Evolutionary conservation across 2,329 filamentous ascomycete genomes (phyloP).

Genomic region (Leptographium flavum): DNA sequence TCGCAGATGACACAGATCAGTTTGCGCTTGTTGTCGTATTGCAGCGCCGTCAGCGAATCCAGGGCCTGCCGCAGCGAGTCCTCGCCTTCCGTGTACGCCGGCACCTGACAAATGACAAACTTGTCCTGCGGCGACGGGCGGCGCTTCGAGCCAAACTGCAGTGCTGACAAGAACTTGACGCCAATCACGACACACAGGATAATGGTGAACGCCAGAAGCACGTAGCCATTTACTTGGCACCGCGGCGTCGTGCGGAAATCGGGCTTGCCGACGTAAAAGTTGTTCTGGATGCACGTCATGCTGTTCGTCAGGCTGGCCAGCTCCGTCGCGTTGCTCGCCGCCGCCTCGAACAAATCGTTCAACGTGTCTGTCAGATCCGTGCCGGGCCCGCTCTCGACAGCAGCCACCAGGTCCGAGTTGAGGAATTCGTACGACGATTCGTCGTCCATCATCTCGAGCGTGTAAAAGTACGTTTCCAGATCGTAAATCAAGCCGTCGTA

Average conservation of each 20-base stretch:
- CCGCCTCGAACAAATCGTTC: conserved; percentile 34
- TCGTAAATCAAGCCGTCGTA: conserved; percentile 71
- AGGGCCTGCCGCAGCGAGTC: conserved; percentile 85
- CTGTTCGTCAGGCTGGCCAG: conserved; percentile 44
- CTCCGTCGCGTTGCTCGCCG: conserved; percentile 40
- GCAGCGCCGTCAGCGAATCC: conserved; percentile 83
- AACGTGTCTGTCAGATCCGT: conserved; percentile 58
- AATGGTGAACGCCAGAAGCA: conserved; percentile 76
- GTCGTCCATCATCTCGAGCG: conserved; percentile 43
- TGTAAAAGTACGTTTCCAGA: conserved; percentile 82
- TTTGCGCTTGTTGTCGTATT: conserved; percentile 98
- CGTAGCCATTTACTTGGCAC: conserved; percentile 83
- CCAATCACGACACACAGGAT: conserved; percentile 67
- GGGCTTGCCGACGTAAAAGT: conserved; percentile 67
- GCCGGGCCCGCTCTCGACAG: conserved; percentile 67
- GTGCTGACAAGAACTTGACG: conserved; percentile 80
- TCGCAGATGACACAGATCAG: conserved; percentile 94
- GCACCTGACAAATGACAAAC: conserved; percentile 96
- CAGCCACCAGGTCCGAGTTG: conserved; percentile 47
- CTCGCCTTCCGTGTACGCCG: conserved; percentile 95
- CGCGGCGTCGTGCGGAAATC: conserved; percentile 68
- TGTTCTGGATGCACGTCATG: conserved; percentile 66
- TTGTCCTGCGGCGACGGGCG: conserved; percentile 88
- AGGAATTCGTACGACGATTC: conserved; percentile 54
- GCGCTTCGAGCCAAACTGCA: conserved; percentile 86